Evolutionary conservation across 2,329 filamentous ascomycete genomes (phyloP), one percentile per base, ranked within the genome.

Genomic region (Aspergillus transmontanensis): DNA sequence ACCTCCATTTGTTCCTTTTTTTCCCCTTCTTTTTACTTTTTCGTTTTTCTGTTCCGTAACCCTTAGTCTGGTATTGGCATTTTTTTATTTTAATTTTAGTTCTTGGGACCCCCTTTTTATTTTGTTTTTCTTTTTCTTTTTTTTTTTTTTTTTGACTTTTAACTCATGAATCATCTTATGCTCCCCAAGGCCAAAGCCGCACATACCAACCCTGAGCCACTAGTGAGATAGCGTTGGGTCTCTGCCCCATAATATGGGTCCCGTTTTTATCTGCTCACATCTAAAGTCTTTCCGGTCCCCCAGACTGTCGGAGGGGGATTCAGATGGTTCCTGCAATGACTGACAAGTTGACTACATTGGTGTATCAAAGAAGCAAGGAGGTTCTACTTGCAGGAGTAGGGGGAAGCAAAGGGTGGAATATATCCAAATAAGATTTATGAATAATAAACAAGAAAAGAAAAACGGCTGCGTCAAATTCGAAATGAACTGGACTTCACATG

Each of bases 131-230:
- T 32, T 60, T 54, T 55, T 36, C 32, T 39, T 50, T 60, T 26
- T 21, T 41, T 45, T 55, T 21, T 39, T 28, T 9, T 60, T 45
- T 55, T 41, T 59, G 34, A 48, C 32, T 32, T 54, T 51, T 51
- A 30, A 53, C 32, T 60, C 23, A n/a, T 48, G 51, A 45, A 36
- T 46, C 41, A n/a, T 59, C 12, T 41, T 30, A 26, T 50, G 30
- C 12, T 19, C 16, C 48, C 45, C 19, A n/a, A 32, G 26, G 23
- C 26, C 32, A 69, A 69, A 65, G 65, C 69, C 69, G 70, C 70
- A 70, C 65, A 66, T 69, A 65, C 65, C 69, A 62, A 62, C 50
- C 28, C 32, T 41, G 30, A 63, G 65, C 69, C 68, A 67, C 67
- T 67, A 67, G 63, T 64, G 60, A 63, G 64, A 67, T 64, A 58